These are phyloP conservation scores for Colletotrichum salicis DNA, from an alignment of 2,329 filamentous ascomycete species.

Conservation along the genomic window DNA sequence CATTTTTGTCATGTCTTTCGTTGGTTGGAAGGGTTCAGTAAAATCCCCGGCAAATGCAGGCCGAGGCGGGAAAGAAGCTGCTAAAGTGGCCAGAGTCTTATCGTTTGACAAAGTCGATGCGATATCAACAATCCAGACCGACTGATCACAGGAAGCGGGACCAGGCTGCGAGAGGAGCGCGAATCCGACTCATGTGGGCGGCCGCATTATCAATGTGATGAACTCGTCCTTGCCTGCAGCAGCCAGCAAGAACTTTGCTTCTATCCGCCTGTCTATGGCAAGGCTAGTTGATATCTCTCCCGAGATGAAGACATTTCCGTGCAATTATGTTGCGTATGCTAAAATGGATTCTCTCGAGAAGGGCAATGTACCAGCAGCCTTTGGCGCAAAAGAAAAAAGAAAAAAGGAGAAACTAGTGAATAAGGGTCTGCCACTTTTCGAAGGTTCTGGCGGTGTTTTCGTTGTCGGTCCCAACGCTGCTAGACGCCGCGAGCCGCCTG, in stretches of 20 bases:
- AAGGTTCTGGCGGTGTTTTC: neutral
- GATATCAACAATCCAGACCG: constrained; percentile 11
- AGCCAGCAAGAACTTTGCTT: neutral
- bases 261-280: neutral
- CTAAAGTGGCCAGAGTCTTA: neutral
- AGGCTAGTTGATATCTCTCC: neutral
- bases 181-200: neutral
- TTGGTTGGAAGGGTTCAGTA: neutral
- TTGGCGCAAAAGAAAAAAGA: neutral
- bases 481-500: constrained; percentile 1
- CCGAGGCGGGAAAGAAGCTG: neutral
- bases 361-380: neutral
- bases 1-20: constrained; percentile 1
- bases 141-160: neutral
- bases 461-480: neutral
- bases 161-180: neutral
- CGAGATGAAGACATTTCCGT: neutral
- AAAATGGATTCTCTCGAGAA: neutral
- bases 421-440: neutral
- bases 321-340: neutral
- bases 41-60: neutral
- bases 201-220: neutral
- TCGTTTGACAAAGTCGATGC: neutral
- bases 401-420: neutral
- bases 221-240: neutral